Evolutionary conservation across 257 asterid genomes (phyloP).

Genomic region (Parsonsia alboflavescens): DNA sequence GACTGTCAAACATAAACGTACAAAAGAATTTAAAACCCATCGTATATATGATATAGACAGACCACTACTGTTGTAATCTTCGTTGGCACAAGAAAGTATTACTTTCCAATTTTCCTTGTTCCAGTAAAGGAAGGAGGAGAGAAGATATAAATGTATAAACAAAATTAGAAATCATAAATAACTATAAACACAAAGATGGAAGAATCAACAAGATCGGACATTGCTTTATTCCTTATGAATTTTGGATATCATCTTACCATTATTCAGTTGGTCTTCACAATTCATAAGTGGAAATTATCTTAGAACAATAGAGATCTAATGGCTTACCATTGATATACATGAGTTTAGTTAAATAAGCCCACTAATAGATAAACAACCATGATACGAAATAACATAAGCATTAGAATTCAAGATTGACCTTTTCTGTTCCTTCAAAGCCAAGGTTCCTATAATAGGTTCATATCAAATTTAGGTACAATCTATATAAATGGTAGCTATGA

Average conservation of each 20-base stretch:
- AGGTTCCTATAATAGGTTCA: constrained; percentile 69
- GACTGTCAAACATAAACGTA: no score
- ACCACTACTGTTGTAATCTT: neutral
- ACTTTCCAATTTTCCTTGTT: neutral
- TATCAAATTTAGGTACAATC: constrained; percentile 1
- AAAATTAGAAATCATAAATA: neutral
- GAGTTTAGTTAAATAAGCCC: neutral
- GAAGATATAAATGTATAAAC: neutral
- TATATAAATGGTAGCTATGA: constrained; percentile 55
- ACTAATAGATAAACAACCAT: neutral
- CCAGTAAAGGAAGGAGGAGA: neutral
- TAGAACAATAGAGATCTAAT: neutral
- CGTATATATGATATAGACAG: neutral
- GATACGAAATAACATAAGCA: neutral
- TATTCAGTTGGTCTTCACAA: neutral
- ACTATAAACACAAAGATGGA: neutral
- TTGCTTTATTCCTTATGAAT: neutral
- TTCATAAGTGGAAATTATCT: neutral
- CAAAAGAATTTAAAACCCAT: neutral
- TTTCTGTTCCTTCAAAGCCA: constrained; percentile 92
- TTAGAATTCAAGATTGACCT: constrained; percentile 44
- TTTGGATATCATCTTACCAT: neutral
- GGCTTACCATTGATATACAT: neutral
- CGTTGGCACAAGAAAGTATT: neutral
- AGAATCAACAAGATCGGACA: neutral